Percentiles rank a stretch among this genome's conserved stretches.
Conservation (phyloP, 495 filamentous ascomycete species). For the Tuber aestivum region DNA sequence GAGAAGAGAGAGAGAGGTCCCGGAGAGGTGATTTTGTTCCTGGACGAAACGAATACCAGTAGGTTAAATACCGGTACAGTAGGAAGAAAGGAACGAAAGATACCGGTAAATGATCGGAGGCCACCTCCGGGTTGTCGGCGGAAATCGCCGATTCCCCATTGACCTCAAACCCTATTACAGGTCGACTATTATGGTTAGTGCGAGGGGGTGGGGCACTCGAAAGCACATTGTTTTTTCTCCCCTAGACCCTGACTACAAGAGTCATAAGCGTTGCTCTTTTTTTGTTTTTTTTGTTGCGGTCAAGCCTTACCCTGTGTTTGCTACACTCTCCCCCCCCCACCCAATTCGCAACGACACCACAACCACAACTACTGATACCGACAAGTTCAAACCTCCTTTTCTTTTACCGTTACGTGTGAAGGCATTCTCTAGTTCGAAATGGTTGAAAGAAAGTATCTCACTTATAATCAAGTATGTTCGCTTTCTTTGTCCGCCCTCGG, state of each 20-base stretch:
- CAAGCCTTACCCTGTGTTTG: not conserved
- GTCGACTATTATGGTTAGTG: not conserved
- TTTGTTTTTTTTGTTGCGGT: not conserved
- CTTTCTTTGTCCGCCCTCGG: constrained; percentile 9
- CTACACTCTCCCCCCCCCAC: not conserved
- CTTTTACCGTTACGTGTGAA: not conserved
- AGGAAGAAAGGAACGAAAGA: not conserved
- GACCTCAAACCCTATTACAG: not conserved
- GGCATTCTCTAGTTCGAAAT: constrained; percentile 46
- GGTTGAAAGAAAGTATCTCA: constrained; percentile 87
- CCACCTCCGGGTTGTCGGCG: not conserved
- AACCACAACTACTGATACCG: not conserved
- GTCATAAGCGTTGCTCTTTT: not conserved
- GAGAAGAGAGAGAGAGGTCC: not conserved
- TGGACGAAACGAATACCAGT: not conserved
- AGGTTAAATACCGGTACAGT: not conserved
- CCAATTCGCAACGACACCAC: not conserved
- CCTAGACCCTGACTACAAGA: not conserved
- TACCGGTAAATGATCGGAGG: not conserved
- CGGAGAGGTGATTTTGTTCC: not conserved
- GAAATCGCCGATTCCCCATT: not conserved
- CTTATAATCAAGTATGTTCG: constrained; percentile 79
- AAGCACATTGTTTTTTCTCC: not conserved
- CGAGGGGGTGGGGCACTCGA: not conserved
- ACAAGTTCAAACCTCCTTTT: not conserved